Percentiles rank a stretch among this genome's conserved stretches.
phyloP scores from a whole-genome alignment of 139 green algal genomes.

The Asterochloris erici region DNA sequence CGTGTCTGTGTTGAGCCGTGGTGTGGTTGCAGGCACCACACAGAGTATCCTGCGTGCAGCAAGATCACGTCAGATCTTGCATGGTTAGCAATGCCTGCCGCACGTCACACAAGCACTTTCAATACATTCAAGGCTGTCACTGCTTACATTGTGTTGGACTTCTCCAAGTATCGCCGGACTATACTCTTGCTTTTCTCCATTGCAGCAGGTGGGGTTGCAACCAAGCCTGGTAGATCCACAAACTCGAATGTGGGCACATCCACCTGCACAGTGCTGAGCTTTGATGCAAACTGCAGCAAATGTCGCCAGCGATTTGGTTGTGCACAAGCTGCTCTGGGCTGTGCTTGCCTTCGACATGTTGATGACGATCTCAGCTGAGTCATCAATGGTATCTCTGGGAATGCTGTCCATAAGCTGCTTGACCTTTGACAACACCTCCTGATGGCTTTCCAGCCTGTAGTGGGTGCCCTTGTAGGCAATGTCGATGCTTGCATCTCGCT shows the following conservation, averaged over 20 bases:
- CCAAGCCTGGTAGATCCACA: constrained; percentile 5
- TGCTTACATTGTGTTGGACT: not conserved
- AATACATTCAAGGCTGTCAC: too few species aligned
- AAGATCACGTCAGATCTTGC: not conserved
- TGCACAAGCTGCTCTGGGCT: not conserved
- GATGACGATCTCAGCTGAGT: too few species aligned
- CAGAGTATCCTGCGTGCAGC: not conserved
- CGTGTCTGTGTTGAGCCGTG: not conserved
- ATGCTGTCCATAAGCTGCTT: not conserved
- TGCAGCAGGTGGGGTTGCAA: not conserved
- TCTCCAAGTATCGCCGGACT: constrained; percentile 3
- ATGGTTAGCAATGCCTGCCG: too few species aligned
- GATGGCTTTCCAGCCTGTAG: not conserved
- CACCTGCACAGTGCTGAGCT: not conserved
- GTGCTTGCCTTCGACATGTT: not conserved
- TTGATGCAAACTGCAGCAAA: not conserved
- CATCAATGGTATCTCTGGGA: not conserved
- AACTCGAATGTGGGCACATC: constrained; percentile 4
- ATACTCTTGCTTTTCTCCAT: not conserved
- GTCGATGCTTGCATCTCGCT: not conserved
- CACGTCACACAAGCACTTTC: too few species aligned
- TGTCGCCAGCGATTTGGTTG: not conserved
- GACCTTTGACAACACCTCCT: not conserved
- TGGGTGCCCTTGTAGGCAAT: not conserved
- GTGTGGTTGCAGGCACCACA: not conserved